Evolutionary conservation across 2,329 filamentous ascomycete species (phyloP).

Genomic region (Aureobasidium sp.): DNA sequence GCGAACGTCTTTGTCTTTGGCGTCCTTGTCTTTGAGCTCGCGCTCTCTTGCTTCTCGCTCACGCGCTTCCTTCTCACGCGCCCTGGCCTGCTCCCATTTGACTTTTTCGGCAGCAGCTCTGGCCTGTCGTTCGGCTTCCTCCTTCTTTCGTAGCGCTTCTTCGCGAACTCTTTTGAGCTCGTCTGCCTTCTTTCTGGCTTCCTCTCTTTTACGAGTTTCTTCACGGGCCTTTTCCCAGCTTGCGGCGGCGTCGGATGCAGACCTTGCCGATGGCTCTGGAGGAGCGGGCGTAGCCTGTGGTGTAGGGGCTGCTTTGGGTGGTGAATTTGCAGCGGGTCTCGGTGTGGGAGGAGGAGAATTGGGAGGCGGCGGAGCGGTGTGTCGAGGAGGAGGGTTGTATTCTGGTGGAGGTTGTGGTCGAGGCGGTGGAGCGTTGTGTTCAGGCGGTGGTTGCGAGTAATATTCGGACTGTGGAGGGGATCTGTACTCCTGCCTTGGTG

Average conservation of each 20-base stretch:
- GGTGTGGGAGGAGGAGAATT: slow-evolving; percentile 17
- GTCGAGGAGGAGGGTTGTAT: slow-evolving; percentile 17
- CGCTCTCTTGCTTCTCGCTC: slow-evolving; percentile 43
- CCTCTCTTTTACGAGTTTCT: slow-evolving; percentile 57
- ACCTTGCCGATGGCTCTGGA: slow-evolving; percentile 22
- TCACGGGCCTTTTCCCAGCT: slow-evolving; percentile 63
- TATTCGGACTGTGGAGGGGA: slow-evolving; percentile 11
- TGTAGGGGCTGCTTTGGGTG: slow-evolving; percentile 16
- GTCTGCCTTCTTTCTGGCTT: slow-evolving; percentile 53
- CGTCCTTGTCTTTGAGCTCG: slow-evolving; percentile 34
- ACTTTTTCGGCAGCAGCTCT: slow-evolving; percentile 43
- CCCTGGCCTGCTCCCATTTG: slow-evolving; percentile 45
- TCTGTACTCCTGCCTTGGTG: slow-evolving; percentile 13
- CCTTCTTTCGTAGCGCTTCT: slow-evolving; percentile 46
- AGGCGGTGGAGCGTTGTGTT: slow-evolving; percentile 8
- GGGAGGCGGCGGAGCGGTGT: neutral
- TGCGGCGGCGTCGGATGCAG: slow-evolving; percentile 25
- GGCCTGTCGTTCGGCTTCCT: slow-evolving; percentile 41
- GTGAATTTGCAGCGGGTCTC: slow-evolving; percentile 19
- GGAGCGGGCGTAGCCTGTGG: slow-evolving; percentile 8
- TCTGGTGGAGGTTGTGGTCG: slow-evolving; percentile 16
- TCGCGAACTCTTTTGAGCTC: slow-evolving; percentile 51
- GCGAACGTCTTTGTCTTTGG: slow-evolving; percentile 34
- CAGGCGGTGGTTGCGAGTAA: neutral
- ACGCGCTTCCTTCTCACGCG: slow-evolving; percentile 42